Percentiles rank a stretch among this genome's conserved stretches.
These are phyloP conservation scores for Psilocybe subaeruginosa DNA, from an alignment of 768 basidiomycete genomes.

Conservation along the genomic window DNA sequence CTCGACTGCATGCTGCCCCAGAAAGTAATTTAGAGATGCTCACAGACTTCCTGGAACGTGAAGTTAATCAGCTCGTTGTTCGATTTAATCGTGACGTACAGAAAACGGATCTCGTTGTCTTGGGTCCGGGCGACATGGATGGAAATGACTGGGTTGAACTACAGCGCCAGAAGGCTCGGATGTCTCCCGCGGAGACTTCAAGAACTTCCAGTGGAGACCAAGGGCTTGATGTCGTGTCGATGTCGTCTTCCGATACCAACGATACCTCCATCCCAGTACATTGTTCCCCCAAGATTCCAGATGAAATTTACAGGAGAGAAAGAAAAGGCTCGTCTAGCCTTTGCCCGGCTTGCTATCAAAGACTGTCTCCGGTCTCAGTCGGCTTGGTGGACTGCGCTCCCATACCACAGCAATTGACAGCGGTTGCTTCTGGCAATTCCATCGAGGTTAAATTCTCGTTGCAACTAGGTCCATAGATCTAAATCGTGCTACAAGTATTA, in stretches of 20 bases:
- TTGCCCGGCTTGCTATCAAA: not conserved
- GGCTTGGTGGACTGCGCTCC: not conserved
- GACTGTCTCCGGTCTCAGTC: not conserved
- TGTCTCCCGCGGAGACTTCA: not conserved
- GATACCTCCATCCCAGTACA: not conserved
- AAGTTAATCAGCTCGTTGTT: not conserved
- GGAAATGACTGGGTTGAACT: not conserved
- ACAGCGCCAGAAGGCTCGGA: not conserved
- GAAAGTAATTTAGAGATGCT: not conserved
- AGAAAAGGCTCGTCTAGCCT: not conserved
- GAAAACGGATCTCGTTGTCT: not conserved
- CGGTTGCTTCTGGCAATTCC: not conserved
- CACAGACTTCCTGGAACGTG: not conserved
- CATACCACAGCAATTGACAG: not conserved
- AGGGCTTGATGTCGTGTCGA: not conserved
- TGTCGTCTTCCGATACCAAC: not conserved
- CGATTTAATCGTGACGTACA: not conserved
- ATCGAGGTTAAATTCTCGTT: not conserved
- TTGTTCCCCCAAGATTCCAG: not conserved
- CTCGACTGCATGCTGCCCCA: not conserved
- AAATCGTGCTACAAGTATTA: no score
- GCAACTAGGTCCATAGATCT: not conserved
- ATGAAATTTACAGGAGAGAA: not conserved
- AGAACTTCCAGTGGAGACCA: not conserved
- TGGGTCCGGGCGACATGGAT: not conserved